Evolutionary conservation across 2,329 filamentous ascomycete genomes (phyloP).

Genomic region (Fusarium agapanthi): DNA sequence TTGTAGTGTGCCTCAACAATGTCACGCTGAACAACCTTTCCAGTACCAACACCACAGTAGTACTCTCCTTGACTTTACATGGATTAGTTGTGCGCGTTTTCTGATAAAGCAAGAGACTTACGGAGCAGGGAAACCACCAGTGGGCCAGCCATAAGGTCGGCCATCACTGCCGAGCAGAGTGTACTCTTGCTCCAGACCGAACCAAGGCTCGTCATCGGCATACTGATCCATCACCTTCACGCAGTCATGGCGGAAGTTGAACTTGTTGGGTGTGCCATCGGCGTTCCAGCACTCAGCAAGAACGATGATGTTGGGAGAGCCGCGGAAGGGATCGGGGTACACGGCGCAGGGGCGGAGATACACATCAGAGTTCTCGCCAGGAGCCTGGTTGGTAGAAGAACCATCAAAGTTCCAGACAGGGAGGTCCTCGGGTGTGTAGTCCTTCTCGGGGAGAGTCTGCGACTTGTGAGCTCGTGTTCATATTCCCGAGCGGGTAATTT

Average conservation of each 20-base stretch:
- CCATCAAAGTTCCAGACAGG: constrained; percentile 71
- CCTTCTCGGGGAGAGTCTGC: constrained; percentile 61
- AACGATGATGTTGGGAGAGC: constrained; percentile 90
- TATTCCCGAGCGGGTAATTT: too few relatives aligned
- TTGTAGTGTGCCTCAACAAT: constrained; percentile 79
- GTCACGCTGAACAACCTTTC: constrained; percentile 97
- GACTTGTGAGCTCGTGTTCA: not conserved
- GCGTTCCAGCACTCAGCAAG: constrained; percentile 94
- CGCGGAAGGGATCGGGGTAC: constrained; percentile 92
- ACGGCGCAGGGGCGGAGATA: constrained; percentile 91
- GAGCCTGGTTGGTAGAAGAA: constrained; percentile 90
- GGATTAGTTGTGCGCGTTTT: too few relatives aligned
- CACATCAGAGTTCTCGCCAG: constrained; percentile 95
- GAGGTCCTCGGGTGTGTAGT: constrained; percentile 61
- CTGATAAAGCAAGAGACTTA: constrained; percentile 24
- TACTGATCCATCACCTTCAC: constrained; percentile 90
- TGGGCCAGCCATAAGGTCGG: constrained; percentile 80
- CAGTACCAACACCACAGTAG: constrained; percentile 91
- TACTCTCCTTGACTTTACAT: constrained; percentile 47
- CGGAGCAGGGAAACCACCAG: constrained; percentile 85
- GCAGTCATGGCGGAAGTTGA: constrained; percentile 95
- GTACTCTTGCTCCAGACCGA: constrained; percentile 98
- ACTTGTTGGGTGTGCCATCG: constrained; percentile 96
- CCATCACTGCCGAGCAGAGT: constrained; percentile 78
- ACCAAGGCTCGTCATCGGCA: constrained; percentile 88